These are phyloP conservation scores for Eimeria tenella DNA, from an alignment of 169 alveolate species.

Conservation along the genomic window DNA sequence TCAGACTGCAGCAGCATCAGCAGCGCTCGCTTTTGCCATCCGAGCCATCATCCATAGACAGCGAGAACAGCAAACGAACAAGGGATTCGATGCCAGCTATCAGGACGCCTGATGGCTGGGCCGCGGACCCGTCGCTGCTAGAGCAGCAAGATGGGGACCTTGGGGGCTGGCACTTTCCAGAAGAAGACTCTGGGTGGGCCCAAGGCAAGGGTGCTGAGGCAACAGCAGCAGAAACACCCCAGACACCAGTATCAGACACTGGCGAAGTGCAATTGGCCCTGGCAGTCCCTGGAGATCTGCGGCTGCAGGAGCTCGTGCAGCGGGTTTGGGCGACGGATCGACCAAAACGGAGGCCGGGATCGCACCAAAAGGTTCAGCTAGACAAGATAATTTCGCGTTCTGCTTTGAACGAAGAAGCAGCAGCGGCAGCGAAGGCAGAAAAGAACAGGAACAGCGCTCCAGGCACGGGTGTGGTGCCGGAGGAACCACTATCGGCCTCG, in stretches of 20 bases:
- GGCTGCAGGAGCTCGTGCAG: conserved; percentile 15
- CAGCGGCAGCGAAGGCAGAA: background rate
- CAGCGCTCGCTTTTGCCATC: background rate
- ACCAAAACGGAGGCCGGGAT: conserved; percentile 7
- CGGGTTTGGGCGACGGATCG: background rate
- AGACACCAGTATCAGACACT: background rate
- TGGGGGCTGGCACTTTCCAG: conserved; percentile 48
- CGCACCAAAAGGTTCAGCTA: conserved; percentile 16
- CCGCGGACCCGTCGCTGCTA: background rate
- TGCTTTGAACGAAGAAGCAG: background rate
- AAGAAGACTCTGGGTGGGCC: conserved; percentile 29
- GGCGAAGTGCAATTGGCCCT: background rate
- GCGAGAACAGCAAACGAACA: conserved; percentile 27
- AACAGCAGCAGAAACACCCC: background rate
- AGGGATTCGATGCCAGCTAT: background rate
- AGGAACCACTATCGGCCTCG: background rate
- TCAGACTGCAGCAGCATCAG: conserved; percentile 53
- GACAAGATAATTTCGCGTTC: conserved; percentile 14
- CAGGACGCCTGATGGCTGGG: conserved; percentile 29
- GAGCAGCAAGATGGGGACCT: conserved; percentile 43
- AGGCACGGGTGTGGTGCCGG: background rate
- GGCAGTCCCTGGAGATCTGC: conserved; percentile 2
- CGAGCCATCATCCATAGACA: background rate
- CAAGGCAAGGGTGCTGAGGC: conserved; percentile 15
- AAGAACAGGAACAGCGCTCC: background rate